Evolutionary conservation across 345 rosid species (phyloP).

Genomic region (Brassica nigra): DNA sequence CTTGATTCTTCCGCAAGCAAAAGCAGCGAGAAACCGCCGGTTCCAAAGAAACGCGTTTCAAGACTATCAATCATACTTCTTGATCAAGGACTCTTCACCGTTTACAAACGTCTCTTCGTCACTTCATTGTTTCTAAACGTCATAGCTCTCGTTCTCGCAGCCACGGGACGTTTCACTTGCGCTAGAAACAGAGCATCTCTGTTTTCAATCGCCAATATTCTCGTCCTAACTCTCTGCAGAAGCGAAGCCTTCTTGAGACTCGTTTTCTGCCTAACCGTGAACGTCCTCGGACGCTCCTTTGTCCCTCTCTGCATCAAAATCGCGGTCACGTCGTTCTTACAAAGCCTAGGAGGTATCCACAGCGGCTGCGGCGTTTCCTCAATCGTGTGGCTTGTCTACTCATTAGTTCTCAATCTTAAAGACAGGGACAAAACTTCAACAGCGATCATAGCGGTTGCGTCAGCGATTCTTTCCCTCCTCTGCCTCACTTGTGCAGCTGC

Average conservation of each 20-base stretch:
- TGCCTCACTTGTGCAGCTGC: constrained; percentile 60
- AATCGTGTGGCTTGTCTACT: constrained; percentile 65
- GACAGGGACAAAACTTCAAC: constrained; percentile 53
- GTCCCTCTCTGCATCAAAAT: constrained; percentile 61
- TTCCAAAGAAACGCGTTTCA: constrained; percentile 51
- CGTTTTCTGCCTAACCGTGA: constrained; percentile 62
- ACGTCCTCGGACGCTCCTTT: constrained; percentile 56
- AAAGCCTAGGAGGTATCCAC: constrained; percentile 78
- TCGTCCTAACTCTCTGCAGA: constrained; percentile 68
- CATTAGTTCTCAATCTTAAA: constrained; percentile 62
- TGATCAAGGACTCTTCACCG: constrained; percentile 79
- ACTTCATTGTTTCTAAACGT: constrained; percentile 54
- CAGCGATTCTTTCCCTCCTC: constrained; percentile 60
- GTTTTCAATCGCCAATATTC: constrained; percentile 68
- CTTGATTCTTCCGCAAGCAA: constrained; percentile 40
- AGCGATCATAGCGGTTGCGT: constrained; percentile 61
- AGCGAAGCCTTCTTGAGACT: constrained; percentile 71
- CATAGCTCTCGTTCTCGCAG: constrained; percentile 56
- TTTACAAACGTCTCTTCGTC: constrained; percentile 71
- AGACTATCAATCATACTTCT: constrained; percentile 68
- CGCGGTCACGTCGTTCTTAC: constrained; percentile 66
- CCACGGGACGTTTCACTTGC: constrained; percentile 58
- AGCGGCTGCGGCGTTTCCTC: constrained; percentile 82
- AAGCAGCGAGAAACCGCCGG: constrained; percentile 42
- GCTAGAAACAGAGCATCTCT: constrained; percentile 67